phyloP scores from a whole-genome alignment of 495 filamentous ascomycete species.

The Recurvomyces mirabilis region DNA sequence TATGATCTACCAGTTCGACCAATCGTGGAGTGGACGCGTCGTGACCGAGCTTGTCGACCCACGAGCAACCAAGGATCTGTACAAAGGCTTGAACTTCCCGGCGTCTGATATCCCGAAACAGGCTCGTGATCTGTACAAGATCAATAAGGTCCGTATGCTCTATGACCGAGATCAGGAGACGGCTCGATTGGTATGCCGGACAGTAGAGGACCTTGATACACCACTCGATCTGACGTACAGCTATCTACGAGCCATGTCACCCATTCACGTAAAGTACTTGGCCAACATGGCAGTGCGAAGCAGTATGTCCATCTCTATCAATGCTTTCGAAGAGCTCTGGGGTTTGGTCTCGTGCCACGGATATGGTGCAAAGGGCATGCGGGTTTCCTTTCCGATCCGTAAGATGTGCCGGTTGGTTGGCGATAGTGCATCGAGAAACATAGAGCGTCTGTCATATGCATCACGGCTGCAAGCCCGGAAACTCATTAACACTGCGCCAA shows the following conservation, averaged over 20 bases:
- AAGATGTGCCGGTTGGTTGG: conserved; percentile 92
- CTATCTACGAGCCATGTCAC: conserved; percentile 83
- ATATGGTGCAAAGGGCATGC: conserved; percentile 68
- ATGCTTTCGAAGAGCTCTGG: conserved; percentile 76
- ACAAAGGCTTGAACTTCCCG: conserved; percentile 83
- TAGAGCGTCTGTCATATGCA: conserved; percentile 80
- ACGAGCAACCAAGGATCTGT: conserved; percentile 68
- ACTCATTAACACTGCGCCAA: conserved; percentile 68
- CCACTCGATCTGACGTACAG: conserved; percentile 79
- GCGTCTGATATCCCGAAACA: conserved; percentile 86
- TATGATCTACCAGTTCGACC: conserved; percentile 90
- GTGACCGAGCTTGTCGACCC: conserved; percentile 82
- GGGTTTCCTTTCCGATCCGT: conserved; percentile 80
- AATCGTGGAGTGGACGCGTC: conserved; percentile 68
- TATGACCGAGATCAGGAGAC: conserved; percentile 69
- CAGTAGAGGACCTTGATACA: conserved; percentile 57
- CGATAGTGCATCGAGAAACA: conserved; percentile 76
- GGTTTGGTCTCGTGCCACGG: conserved; percentile 82
- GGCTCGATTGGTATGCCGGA: conserved; percentile 73
- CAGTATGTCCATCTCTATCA: conserved; percentile 92
- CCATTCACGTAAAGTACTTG: conserved; percentile 81
- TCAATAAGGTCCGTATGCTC: conserved; percentile 68
- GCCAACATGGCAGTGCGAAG: conserved; percentile 82
- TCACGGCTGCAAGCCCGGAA: conserved; percentile 73
- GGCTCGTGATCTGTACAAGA: conserved; percentile 67